Conservation (phyloP, 148 eudicot species). For the Rheum nobile region DNA sequence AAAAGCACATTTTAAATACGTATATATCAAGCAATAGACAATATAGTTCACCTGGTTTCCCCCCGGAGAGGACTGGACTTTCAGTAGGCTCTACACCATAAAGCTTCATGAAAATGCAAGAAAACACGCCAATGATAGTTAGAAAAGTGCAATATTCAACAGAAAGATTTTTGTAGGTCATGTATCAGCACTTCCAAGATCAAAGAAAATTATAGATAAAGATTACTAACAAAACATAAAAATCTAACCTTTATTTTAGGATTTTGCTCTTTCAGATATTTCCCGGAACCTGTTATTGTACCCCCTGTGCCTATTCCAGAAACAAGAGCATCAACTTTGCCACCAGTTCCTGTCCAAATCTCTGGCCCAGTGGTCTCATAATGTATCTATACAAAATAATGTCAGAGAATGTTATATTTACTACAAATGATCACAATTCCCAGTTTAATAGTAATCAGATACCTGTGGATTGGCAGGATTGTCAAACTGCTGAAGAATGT, state of each 20-base stretch:
- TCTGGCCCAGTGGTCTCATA: slow-evolving; percentile 89
- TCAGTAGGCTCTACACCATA: slow-evolving; percentile 67
- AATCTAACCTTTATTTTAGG: slow-evolving; percentile 49
- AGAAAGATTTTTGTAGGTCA: background rate
- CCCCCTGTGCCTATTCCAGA: slow-evolving; percentile 91
- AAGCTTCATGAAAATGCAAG: background rate
- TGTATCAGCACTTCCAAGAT: background rate
- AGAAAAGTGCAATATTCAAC: background rate
- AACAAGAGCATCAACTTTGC: slow-evolving; percentile 63
- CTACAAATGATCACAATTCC: background rate
- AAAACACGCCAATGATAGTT: background rate
- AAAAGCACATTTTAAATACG: background rate
- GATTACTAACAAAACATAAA: background rate
- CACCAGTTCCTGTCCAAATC: slow-evolving; percentile 63
- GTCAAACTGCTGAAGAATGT: slow-evolving; percentile 72
- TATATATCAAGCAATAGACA: background rate
- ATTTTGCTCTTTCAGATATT: slow-evolving; percentile 63
- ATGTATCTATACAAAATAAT: slow-evolving; percentile 33
- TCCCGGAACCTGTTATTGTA: slow-evolving; percentile 66
- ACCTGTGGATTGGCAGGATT: slow-evolving; percentile 90
- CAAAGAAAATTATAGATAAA: background rate
- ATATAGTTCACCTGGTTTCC: slow-evolving; percentile 61
- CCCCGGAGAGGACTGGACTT: slow-evolving; percentile 68
- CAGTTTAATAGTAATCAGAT: background rate
- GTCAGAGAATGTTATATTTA: background rate